Conservation (phyloP, 2,329 filamentous ascomycete genomes). For the Capronia epimyces region DNA sequence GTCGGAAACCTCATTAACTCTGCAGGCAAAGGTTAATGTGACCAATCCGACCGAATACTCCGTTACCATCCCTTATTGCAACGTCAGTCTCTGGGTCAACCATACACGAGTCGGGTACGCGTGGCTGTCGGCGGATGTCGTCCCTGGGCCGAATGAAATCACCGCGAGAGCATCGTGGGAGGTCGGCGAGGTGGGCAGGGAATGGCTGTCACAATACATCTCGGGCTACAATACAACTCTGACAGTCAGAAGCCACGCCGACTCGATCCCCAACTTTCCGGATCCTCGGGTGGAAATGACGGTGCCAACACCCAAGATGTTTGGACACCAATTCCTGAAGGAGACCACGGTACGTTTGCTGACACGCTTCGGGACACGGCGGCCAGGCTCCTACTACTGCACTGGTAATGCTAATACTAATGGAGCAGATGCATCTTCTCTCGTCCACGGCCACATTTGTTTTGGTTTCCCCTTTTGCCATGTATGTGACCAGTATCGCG, state of each 20-base stretch:
- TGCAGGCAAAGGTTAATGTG: conserved; percentile 70
- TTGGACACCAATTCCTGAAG: conserved; percentile 64
- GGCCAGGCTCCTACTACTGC: too few species aligned
- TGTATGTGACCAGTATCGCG: conserved; percentile 74
- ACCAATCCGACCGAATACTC: conserved; percentile 88
- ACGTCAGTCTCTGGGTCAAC: conserved; percentile 69
- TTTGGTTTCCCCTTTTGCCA: conserved; percentile 72
- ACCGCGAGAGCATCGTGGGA: conserved; percentile 69
- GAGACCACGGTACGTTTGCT: conserved; percentile 58
- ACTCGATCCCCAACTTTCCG: conserved; percentile 69
- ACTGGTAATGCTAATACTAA: too few species aligned
- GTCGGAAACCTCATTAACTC: conserved; percentile 61
- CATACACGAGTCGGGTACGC: conserved; percentile 70
- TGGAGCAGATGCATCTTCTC: conserved; percentile 63
- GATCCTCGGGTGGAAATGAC: conserved; percentile 67
- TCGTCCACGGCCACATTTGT: conserved; percentile 82
- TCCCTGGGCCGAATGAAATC: conserved; percentile 65
- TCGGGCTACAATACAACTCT: conserved; percentile 83
- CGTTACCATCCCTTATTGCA: conserved; percentile 72
- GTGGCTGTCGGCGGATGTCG: conserved; percentile 56
- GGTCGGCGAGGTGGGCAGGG: conserved; percentile 60
- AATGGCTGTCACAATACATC: conserved; percentile 77
- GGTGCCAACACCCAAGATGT: conserved; percentile 53
- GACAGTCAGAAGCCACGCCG: conserved; percentile 63
- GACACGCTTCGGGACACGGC: conserved; percentile 23